Evolutionary conservation across 2,329 filamentous ascomycete species (phyloP), one percentile per base, ranked within the genome.

Genomic region (Fusarium temperatum): DNA sequence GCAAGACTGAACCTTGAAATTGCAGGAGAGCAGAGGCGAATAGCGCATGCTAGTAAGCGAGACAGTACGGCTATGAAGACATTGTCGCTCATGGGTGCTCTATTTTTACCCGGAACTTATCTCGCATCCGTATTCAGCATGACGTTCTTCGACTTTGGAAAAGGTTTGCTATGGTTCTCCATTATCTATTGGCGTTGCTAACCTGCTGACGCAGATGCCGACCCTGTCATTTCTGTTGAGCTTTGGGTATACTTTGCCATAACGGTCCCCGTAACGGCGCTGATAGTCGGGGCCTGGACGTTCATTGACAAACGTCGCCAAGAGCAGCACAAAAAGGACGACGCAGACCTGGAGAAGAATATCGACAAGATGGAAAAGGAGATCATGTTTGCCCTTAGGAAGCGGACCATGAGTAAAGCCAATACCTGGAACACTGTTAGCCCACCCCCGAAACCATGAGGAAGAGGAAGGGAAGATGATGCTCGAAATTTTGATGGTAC

Each of bases 1-100:
- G 89, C 88, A 10, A 88, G 90, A 68, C 85, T 92, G 64, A 91
- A 90, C 75, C 87, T 92, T 55, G 85, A 91, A 78, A 91, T 90
- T 80, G 89, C 89, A 13, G 87, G 86, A 68, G 88, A 90, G 73
- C 89, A 91, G 79, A 85, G 88, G 24, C 84, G 88, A 32, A 85
- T 91, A 63, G 88, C 89, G 7, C 87, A 90, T 76, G 87, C 88
- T 20, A 88, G 88, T 76, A 90, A 90, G 79, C 85, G 89, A 18
- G 89, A 91, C 79, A 89, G 88, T 79, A 89, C 88, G 8, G 88
- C 89, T 64, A 91, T 91, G 89, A 92, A 91, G 83, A 90, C 89
- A 2, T 84, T 92, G 44, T 91, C 89, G 1, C 84, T 92, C 2
- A 86, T 92, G 63, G 90, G 90, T 35, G 89, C 89, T 45, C 83